Evolutionary conservation across 805 yeast genomes (phyloP), one percentile per base, ranked within the genome.

Genomic region (Kazachstania psychrophila): DNA sequence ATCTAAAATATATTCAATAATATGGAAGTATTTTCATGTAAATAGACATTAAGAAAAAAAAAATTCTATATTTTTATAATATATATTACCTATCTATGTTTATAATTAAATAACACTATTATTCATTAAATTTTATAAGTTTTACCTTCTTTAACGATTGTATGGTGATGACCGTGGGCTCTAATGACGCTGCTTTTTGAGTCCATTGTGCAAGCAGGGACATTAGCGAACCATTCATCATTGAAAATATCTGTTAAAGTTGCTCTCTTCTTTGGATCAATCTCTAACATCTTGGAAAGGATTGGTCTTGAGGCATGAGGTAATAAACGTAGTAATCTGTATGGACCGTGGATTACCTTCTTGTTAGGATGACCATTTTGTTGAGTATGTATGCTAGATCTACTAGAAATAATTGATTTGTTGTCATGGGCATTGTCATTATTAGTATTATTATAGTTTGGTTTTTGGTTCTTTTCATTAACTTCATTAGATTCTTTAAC

Each of bases 271-370:
- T 40, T 39, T 9, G 81, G 77, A 45, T 81, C 84, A 12, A 79
- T 65, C 35, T 68, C 68, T 19, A 83, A 60, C 77, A 83, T 80
- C 40, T 62, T 68, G 17, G 81, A 77, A 22, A 83, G 66, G 9
- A 83, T 65, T 10, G 89, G 92, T 58, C 94, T 70, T 12, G 92
- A 66, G 6, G 89, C 87, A 56, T 83, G 94, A 4, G 94, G 94
- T 25, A 83, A 61, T 34, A 83, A 62, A 60, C 94, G 72, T 79
- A 83, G 74, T 45, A 83, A 63, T 54, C 94, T 67, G 60, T 83
- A 83, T 9, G 92, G 89, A 6, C 94, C 94, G 50, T 81, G 87
- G 17, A 81, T 75, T 43, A 76, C 78, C 47, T 73, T 74, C 38
- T 49, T 56, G 45, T 69, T 66, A 42, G 63, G 63, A 15, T 23